These are phyloP conservation scores for Hemileia vastatrix DNA, from an alignment of 1,284 basidiomycete genomes.

Conservation along the genomic window DNA sequence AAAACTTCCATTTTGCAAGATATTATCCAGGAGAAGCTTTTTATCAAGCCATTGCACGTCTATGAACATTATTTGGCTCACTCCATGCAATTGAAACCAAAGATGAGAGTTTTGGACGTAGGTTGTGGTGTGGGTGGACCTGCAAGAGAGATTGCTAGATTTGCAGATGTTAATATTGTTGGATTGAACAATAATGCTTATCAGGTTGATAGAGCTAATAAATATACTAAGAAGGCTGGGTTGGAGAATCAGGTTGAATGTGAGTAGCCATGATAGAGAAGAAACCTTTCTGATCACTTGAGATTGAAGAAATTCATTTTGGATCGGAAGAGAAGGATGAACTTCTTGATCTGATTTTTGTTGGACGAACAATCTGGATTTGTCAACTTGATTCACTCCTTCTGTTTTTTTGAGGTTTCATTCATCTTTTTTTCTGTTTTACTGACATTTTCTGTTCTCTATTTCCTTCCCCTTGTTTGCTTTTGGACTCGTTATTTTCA, in stretches of 20 bases:
- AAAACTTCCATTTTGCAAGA: constrained; percentile 95
- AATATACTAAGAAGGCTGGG: constrained; percentile 70
- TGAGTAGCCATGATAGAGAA: constrained; percentile 12
- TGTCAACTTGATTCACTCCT: too few relatives aligned
- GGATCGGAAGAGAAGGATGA: too few relatives aligned
- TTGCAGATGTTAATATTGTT: constrained; percentile 73
- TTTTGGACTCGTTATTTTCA: too few relatives aligned
- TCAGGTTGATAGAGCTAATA: constrained; percentile 74
- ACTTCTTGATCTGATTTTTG: too few relatives aligned
- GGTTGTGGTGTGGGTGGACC: constrained; percentile 97
- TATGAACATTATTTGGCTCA: constrained; percentile 95
- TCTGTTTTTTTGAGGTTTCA: too few relatives aligned
- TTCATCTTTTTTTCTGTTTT: too few relatives aligned
- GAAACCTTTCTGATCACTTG: too few relatives aligned
- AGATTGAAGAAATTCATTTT: too few relatives aligned
- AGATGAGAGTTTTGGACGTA: constrained; percentile 93
- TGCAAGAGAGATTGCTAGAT: constrained; percentile 85
- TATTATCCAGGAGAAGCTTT: constrained; percentile 94
- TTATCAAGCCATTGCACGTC: constrained; percentile 63
- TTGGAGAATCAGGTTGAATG: constrained; percentile 66
- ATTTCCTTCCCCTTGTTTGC: too few relatives aligned
- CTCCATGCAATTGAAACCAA: constrained; percentile 68
- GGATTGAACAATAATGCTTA: constrained; percentile 97
- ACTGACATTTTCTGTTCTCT: too few relatives aligned
- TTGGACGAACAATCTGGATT: too few relatives aligned